phyloP scores from a whole-genome alignment of 2,329 filamentous ascomycete genomes.

The Pezicula rhizophila region DNA sequence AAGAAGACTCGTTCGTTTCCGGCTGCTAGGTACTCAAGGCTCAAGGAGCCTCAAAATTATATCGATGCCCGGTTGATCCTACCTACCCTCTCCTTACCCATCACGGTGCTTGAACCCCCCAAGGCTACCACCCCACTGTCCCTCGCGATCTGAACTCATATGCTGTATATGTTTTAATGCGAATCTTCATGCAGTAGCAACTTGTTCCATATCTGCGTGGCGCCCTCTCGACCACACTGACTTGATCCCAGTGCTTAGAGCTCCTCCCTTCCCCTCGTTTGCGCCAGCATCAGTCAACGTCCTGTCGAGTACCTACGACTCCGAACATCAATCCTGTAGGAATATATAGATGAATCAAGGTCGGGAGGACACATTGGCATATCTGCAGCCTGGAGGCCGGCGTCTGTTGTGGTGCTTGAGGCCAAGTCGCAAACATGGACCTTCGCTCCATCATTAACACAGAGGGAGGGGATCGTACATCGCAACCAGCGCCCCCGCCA shows the following conservation, averaged over 20 bases:
- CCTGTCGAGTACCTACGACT: conserved; percentile 6
- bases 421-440: conserved; percentile 37
- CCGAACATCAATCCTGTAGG: conserved; percentile 1
- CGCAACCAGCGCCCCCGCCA: background rate
- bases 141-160: too few species aligned
- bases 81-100: too few species aligned
- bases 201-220: conserved; percentile 4
- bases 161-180: too few species aligned
- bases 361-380: conserved; percentile 10
- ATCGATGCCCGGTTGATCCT: too few species aligned
- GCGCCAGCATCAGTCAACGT: conserved; percentile 15
- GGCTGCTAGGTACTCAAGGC: too few species aligned
- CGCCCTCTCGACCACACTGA: background rate
- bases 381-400: conserved; percentile 17
- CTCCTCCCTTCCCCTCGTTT: conserved; percentile 6
- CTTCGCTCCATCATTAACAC: conserved; percentile 46
- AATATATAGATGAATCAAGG: conserved; percentile 19
- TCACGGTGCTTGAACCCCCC: too few species aligned
- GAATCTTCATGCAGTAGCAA: conserved; percentile 1
- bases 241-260: too few species aligned
- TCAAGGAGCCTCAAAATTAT: too few species aligned
- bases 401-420: conserved; percentile 17
- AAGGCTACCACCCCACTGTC: too few species aligned
- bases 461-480: conserved; percentile 23
- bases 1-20: too few species aligned